Evolutionary conservation across 2,329 filamentous ascomycete species (phyloP).

Genomic region (Penicillium occitanis): DNA sequence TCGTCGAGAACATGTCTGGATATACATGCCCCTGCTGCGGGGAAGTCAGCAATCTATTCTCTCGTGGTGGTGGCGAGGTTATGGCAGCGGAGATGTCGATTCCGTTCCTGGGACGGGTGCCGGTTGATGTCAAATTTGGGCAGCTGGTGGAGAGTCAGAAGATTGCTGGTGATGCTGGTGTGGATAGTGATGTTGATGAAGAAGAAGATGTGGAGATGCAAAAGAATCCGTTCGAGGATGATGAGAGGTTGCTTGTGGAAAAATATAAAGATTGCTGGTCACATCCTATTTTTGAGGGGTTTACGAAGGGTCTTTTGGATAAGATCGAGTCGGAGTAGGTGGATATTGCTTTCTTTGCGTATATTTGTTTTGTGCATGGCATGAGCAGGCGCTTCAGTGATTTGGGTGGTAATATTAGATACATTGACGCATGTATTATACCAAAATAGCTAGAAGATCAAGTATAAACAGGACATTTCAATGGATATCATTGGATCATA

Average conservation of each 20-base stretch:
- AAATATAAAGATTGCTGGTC: constrained; percentile 48
- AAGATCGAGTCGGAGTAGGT: constrained; percentile 18
- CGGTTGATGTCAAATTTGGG: constrained; percentile 91
- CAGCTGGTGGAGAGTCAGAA: constrained; percentile 70
- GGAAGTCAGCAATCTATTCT: constrained; percentile 92
- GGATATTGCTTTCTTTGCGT: not conserved
- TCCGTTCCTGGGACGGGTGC: constrained; percentile 79
- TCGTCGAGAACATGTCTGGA: constrained; percentile 87
- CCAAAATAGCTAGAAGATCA: not conserved
- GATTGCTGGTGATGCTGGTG: constrained; percentile 29
- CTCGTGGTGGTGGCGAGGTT: constrained; percentile 79
- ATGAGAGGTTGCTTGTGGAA: constrained; percentile 40
- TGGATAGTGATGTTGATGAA: constrained; percentile 25
- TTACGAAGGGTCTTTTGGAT: constrained; percentile 39
- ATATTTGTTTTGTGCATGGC: constrained; percentile 9
- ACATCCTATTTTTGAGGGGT: constrained; percentile 42
- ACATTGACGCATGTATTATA: constrained; percentile 12
- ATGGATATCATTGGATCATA: not conserved
- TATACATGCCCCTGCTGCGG: constrained; percentile 60
- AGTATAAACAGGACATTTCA: not conserved
- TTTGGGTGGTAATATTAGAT: constrained; percentile 1
- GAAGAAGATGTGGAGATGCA: constrained; percentile 14
- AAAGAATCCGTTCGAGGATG: constrained; percentile 25
- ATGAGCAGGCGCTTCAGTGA: constrained; percentile 7
- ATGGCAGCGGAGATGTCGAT: constrained; percentile 88